Base-by-base conservation (phyloP, 2,329 filamentous ascomycete species). In the Ascochyta fabae region DNA sequence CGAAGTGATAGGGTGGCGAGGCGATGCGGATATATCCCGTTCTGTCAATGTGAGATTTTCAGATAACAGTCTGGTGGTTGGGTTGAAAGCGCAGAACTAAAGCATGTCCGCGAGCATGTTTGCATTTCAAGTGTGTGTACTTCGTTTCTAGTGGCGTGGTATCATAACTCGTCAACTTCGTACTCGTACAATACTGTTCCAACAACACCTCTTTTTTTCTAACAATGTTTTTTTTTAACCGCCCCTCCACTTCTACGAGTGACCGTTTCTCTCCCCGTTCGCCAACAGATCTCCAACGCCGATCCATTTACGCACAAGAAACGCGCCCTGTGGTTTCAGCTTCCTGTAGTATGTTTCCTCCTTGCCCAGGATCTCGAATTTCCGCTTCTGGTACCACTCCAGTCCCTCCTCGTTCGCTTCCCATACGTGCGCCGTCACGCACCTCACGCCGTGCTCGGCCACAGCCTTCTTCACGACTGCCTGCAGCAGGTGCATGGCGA, bases 401-500 rank as follows among this genome's bases (percentile, higher is more conserved):
- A 86, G 64, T 0, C 80, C 86, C 44, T 86, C 84, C 16, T 80
- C 77, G 52, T 88, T 88, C 22, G 80, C 81, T 61, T 86, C 84
- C 80, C 87, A 88, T 0, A 88, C 85, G 70, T 88, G 86, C 10
- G 86, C 86, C 2, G 83, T 85, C 19, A 88, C 80, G 13, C 75
- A 77, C 10, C 71, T 73, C 24, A 84, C 80, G 24, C 80, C 79
- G 59, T 86, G 82, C 51, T 81, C 75, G 29, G 77, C 75, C 4
- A 81, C 77, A 9, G 60, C 82, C 75, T 70, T 84, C 77, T 60
- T 79, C 65, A 63, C 76, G 68, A 82, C 61, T 2, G 60, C 59
- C 4, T 75, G 66, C 7, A 88, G 75, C 24, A 88, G 73, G 16
- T 81, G 79, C 10, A 82, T 78, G 3, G 86, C 86, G 23, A 88